Conservation (phyloP, 257 asterid genomes). For the Capsicum pubescens region DNA sequence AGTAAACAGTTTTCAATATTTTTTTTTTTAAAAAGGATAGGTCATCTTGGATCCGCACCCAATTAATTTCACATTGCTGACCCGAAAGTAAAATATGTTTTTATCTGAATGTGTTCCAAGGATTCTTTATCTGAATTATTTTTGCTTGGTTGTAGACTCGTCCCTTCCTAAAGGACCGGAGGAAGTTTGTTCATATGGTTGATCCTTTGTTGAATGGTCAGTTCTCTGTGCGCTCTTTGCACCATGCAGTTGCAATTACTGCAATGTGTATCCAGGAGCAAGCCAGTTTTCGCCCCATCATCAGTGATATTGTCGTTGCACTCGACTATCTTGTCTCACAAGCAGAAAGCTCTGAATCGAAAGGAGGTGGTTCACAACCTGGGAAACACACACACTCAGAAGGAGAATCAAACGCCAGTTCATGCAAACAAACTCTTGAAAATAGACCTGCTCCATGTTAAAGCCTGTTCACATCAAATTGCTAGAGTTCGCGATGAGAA, state of each 20-base stretch:
- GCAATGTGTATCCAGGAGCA: constrained; percentile 78
- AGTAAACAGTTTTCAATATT: too few relatives aligned
- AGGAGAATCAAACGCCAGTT: constrained; percentile 23
- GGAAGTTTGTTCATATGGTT: constrained; percentile 50
- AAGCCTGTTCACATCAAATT: constrained; percentile 20
- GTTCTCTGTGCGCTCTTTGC: constrained; percentile 54
- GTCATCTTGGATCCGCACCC: too few relatives aligned
- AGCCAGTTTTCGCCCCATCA: constrained; percentile 58
- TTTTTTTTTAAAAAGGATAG: too few relatives aligned
- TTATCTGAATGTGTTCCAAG: background rate
- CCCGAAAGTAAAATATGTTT: background rate
- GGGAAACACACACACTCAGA: constrained; percentile 31
- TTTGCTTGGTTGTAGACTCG: constrained; percentile 51
- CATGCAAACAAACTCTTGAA: background rate
- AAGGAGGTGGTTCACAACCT: constrained; percentile 25
- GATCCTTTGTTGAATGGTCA: constrained; percentile 63
- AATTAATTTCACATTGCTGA: background rate
- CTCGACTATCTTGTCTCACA: constrained; percentile 61
- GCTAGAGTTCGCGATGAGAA: background rate
- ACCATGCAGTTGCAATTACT: constrained; percentile 62
- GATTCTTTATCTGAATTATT: background rate
- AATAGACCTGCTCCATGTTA: background rate
- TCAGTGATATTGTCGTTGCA: constrained; percentile 60
- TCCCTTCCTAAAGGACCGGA: constrained; percentile 61
- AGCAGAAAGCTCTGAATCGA: constrained; percentile 42